These are phyloP conservation scores for Eutrema heterophyllum DNA, from an alignment of 345 rosid genomes.

Conservation along the genomic window DNA sequence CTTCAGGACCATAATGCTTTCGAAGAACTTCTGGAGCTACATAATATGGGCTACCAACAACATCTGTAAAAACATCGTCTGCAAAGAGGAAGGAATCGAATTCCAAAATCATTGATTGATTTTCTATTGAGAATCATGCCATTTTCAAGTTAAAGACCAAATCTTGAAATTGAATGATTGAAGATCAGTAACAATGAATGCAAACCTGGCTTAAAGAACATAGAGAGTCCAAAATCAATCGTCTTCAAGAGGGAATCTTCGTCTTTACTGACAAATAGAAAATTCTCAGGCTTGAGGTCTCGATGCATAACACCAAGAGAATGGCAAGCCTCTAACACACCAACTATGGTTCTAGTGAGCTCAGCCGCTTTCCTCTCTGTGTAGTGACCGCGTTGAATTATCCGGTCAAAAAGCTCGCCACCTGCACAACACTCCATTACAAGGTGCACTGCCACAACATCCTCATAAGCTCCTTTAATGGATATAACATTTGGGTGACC, in stretches of 20 bases:
- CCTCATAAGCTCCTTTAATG: constrained; percentile 80
- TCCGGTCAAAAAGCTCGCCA: constrained; percentile 91
- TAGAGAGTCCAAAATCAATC: constrained; percentile 82
- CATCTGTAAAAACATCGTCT: constrained; percentile 76
- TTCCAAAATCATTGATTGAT: background rate
- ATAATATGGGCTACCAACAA: constrained; percentile 92
- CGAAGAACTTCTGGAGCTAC: constrained; percentile 86
- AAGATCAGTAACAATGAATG: background rate
- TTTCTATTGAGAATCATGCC: background rate
- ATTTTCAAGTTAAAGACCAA: background rate
- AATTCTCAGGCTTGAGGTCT: constrained; percentile 89
- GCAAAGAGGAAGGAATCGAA: constrained; percentile 6
- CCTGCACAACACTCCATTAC: constrained; percentile 91
- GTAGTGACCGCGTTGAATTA: constrained; percentile 78
- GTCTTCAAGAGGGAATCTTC: constrained; percentile 83
- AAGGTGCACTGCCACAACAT: constrained; percentile 74
- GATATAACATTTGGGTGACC: constrained; percentile 80
- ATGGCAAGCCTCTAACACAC: constrained; percentile 85
- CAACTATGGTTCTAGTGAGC: constrained; percentile 74
- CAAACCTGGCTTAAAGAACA: constrained; percentile 83
- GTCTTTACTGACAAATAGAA: constrained; percentile 56
- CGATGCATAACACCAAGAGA: constrained; percentile 92
- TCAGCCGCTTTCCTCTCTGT: constrained; percentile 83
- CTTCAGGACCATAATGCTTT: constrained; percentile 77
- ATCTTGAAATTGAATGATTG: background rate